Base-by-base conservation (phyloP, 345 rosid species). In the Brassica rapa region DNA sequence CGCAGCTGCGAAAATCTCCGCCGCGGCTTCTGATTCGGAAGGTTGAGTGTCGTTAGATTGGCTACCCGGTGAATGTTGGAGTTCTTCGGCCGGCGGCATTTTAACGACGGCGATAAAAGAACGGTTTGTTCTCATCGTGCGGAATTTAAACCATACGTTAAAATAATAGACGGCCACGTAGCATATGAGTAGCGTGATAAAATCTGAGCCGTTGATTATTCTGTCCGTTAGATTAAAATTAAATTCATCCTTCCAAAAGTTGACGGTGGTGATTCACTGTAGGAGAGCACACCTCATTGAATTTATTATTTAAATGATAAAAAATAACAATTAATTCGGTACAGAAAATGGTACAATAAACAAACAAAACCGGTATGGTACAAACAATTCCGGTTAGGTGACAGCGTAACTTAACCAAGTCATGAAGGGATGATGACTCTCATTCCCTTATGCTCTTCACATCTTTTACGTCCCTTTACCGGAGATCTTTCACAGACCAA, bases 81-180 rank as follows among this genome's bases (percentile, higher is more conserved):
- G 68, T 73, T 91, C 91, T 23, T 88, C 93, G 23, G 93, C 85
- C 2, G 97, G 95, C 88, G 91, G 85, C 70, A 72, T 73, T 62
- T 66, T 32, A 3, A 61, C 61, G 81, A 46, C 59, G 83, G 57
- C 66, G 83, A 69, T 1, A 4, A 69, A 15, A 29, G 0, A 0
- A n/a, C 39, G 76, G 29, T 80, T 68, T 23, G 24, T 33, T 8
- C 70, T 30, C 68, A 23, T 8, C 64, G 62, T 62, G 37, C 43
- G 3, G 37, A 0, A 15, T 15, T 1, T 2, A 55, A 60, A 6
- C 69, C 46, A 24, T 10, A 15, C 14, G 32, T 6, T 57, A 6
- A 66, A 66, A 78, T 72, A 78, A 66, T 11, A 70, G 11, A 33
- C 8, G 39, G 4, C 65, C 78, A 79, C 66, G 49, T 68, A 78